phyloP scores from a whole-genome alignment of 805 yeast genomes.

The Starmerella sp. region DNA sequence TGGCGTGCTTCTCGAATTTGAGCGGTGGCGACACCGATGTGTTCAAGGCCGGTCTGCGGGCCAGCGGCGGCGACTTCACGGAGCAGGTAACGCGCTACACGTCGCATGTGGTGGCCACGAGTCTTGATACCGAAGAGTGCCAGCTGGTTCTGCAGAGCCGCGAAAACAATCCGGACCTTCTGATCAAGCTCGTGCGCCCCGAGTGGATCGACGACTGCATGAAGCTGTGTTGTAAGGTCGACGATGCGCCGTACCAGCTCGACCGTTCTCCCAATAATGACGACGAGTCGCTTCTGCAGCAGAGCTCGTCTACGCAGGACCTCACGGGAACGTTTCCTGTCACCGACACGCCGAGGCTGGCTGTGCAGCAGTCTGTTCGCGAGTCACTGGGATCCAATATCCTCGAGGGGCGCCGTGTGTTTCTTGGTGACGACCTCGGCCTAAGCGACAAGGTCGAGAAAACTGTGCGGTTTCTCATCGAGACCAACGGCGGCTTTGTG shows the following conservation, averaged over 20 bases:
- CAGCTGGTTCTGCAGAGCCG: slow-evolving; percentile 37
- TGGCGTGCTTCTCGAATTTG: slow-evolving; percentile 46
- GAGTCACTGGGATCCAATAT: slow-evolving; percentile 20
- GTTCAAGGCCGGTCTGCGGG: slow-evolving; percentile 54
- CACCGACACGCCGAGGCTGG: slow-evolving; percentile 20
- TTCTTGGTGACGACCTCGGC: slow-evolving; percentile 44
- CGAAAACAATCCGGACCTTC: slow-evolving; percentile 23
- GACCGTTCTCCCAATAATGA: slow-evolving; percentile 25
- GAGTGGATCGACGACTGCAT: slow-evolving; percentile 71
- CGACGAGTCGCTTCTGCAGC: neutral
- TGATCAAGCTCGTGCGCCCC: slow-evolving; percentile 45
- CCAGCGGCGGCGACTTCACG: slow-evolving; percentile 66
- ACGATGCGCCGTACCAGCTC: slow-evolving; percentile 45
- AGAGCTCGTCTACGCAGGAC: slow-evolving; percentile 5
- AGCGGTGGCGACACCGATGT: slow-evolving; percentile 52
- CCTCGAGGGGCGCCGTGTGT: slow-evolving; percentile 39
- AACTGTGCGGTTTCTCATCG: slow-evolving; percentile 38
- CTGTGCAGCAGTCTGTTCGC: slow-evolving; percentile 23
- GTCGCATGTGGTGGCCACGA: slow-evolving; percentile 62
- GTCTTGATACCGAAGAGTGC: slow-evolving; percentile 45
- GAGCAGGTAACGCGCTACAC: slow-evolving; percentile 56
- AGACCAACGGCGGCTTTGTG: slow-evolving; percentile 45
- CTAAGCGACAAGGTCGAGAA: slow-evolving; percentile 36
- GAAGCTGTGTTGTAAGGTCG: slow-evolving; percentile 39
- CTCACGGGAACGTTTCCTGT: slow-evolving; percentile 16